These are phyloP conservation scores for Rubia occidens DNA, from an alignment of 305 asterid genomes.

Conservation along the genomic window DNA sequence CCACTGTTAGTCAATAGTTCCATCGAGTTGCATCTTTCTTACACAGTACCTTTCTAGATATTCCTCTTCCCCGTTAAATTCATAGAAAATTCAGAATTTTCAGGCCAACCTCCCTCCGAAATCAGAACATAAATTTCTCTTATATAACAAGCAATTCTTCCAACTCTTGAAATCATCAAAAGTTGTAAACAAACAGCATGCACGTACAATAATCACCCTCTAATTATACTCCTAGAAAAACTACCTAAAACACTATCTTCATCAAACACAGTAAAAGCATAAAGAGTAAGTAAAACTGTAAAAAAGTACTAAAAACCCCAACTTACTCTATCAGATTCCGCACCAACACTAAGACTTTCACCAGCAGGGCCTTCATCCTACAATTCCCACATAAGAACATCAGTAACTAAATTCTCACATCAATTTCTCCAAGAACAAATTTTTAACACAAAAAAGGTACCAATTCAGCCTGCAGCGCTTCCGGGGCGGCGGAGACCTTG, in stretches of 20 bases:
- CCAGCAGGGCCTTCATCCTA: conserved; percentile 47
- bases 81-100: background rate
- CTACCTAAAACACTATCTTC: background rate
- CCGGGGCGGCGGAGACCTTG: conserved; percentile 52
- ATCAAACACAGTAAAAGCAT: background rate
- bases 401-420: conserved; percentile 3
- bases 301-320: background rate
- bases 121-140: background rate
- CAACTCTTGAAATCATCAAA: background rate
- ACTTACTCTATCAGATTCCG: conserved; percentile 61
- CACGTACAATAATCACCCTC: background rate
- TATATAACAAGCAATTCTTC: background rate
- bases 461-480: conserved; percentile 41
- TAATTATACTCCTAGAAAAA: background rate
- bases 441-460: background rate
- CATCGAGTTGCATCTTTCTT: no score
- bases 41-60: background rate
- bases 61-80: background rate
- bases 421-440: background rate
- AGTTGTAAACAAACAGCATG: background rate
- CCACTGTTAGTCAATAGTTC: background rate
- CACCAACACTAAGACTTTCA: conserved; percentile 36
- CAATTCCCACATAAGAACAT: conserved; percentile 11
- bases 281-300: background rate
- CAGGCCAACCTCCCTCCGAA: conserved; percentile 2